Evolutionary conservation across 192 early-diverging fungal genomes (phyloP), one percentile per base, ranked within the genome.

Genomic region (Linnemannia exigua): DNA sequence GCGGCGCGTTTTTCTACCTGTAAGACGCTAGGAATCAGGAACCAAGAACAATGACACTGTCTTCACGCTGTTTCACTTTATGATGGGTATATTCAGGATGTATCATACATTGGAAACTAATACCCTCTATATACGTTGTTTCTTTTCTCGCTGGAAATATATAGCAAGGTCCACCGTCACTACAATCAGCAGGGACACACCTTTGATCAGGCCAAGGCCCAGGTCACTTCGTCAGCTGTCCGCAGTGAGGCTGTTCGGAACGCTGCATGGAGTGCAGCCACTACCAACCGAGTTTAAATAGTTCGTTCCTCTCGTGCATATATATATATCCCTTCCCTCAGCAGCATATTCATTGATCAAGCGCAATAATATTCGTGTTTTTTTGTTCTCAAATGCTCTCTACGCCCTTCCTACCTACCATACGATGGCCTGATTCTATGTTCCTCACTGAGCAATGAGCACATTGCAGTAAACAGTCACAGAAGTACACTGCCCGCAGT

Each of bases 141-240:
- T 44, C 41, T 74, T 41, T 48, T 77, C 50, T 72, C 84, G 0
- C 25, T 80, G 11, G 87, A 54, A 41, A 81, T 90, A 79, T 92
- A 91, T 77, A 89, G 89, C 52, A 88, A 89, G 67, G 91, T 93
- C 19, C 91, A 93, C 82, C 87, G 87, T 68, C 94, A 95, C 76
- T 95, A 95, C 86, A 90, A 92, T 58, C 88, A 87, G 61, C 90
- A 91, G 37, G 93, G 94, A 41, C 94, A 95, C 75, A 94, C 94
- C 12, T 94, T 94, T 70, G 87, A 91, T 31, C 92, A 95, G 73
- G 94, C 94, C 70, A 95, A 94, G 89, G 84, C 84, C 3, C 84
- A 86, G 71, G 84, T 86, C 48, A 86, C 84, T 1, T 86, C 84
- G 0, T 89, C 90, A 66, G 84, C 84, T 73, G 84, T 86, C 22